Evolutionary conservation across 176 grass and related monocot species (phyloP).

Genomic region (Zizania latifolia): DNA sequence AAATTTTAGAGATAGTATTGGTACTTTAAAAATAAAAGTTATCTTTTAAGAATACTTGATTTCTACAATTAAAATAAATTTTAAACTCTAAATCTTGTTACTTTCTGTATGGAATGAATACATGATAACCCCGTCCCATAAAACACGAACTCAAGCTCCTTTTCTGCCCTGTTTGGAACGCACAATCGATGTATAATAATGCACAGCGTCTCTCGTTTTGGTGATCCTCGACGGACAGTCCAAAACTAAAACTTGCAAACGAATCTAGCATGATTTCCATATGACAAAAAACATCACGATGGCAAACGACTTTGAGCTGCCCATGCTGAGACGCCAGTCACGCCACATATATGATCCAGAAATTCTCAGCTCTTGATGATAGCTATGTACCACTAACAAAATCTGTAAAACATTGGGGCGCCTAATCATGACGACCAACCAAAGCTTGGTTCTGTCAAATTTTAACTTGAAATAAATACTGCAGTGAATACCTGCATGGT

Average conservation of each 20-base stretch:
- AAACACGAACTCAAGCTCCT: too few relatives aligned
- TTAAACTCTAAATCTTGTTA: too few relatives aligned
- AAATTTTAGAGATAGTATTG: too few relatives aligned
- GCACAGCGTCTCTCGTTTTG: too few relatives aligned
- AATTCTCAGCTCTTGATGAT: background rate
- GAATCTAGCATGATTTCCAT: background rate
- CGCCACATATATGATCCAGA: background rate
- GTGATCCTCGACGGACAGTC: too few relatives aligned
- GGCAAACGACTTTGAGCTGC: background rate
- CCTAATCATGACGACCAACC: background rate
- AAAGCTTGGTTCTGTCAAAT: background rate
- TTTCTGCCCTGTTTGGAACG: too few relatives aligned
- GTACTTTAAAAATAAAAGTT: too few relatives aligned
- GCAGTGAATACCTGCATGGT: background rate
- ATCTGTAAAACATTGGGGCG: background rate
- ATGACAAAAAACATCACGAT: background rate
- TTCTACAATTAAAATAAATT: too few relatives aligned
- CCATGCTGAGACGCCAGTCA: background rate
- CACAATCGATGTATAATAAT: too few relatives aligned
- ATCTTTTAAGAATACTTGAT: too few relatives aligned
- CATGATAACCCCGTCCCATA: too few relatives aligned
- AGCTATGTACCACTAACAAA: constrained; percentile 21
- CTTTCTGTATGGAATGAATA: too few relatives aligned
- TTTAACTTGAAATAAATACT: background rate
- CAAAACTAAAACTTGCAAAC: background rate